A percentile compares a stretch with the other conserved stretches of the same genome.
Conservation (phyloP, 192 early-diverging fungal genomes). For the Chytriomyces hyalinus region DNA sequence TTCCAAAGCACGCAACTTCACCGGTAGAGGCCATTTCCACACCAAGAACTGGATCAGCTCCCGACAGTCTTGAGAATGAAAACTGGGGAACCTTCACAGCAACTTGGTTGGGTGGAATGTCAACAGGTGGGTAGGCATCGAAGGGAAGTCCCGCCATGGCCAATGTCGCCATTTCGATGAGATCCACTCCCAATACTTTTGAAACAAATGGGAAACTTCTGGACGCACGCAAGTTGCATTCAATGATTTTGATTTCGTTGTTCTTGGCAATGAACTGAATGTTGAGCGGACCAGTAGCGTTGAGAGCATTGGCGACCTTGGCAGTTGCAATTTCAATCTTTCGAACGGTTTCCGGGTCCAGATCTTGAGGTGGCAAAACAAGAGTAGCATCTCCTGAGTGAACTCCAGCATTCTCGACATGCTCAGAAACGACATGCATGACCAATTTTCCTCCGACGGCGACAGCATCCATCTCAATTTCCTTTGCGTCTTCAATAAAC, state of each 20-base stretch:
- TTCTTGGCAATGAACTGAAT: constrained; percentile 99
- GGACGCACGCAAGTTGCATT: constrained; percentile 97
- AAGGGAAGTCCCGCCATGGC: constrained; percentile 89
- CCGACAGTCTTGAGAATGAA: constrained; percentile 92
- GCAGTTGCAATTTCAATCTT: constrained; percentile 92
- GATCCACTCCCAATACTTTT: constrained; percentile 92
- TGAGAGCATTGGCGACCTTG: constrained; percentile 90
- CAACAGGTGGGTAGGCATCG: constrained; percentile 76
- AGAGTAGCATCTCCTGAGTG: constrained; percentile 99
- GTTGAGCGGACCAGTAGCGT: constrained; percentile 99
- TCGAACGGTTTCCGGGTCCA: constrained; percentile 90
- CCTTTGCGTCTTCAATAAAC: constrained; percentile 97
- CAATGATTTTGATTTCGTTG: constrained; percentile 99
- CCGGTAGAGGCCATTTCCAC: constrained; percentile 99
- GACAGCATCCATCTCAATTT: constrained; percentile 99
- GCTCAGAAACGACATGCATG: constrained; percentile 95
- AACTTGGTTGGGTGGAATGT: constrained; percentile 80
- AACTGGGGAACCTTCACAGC: constrained; percentile 98
- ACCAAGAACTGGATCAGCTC: constrained; percentile 96
- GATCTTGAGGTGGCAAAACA: constrained; percentile 93
- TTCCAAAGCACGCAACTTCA: constrained; percentile 98
- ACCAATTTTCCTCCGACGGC: constrained; percentile 82
- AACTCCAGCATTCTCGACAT: constrained; percentile 98
- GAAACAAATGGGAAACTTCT: constrained; percentile 98
- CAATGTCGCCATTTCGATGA: constrained; percentile 96